Conservation (phyloP, 139 green algal genomes). For the Picochlorum sp. region DNA sequence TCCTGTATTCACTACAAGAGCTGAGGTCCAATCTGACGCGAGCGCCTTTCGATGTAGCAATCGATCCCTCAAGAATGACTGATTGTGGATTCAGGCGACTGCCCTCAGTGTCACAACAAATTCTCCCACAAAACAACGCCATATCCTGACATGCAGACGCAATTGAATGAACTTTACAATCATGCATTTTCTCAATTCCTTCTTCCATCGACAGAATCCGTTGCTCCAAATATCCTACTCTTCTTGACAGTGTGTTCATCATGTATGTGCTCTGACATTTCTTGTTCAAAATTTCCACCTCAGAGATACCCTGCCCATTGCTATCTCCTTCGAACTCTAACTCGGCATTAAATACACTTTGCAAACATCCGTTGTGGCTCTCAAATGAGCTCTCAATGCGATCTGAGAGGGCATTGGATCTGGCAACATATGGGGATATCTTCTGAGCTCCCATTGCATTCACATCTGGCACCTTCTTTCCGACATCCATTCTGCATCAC, state of each 20-base stretch:
- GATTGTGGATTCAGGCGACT: constrained; percentile 53
- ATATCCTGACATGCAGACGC: constrained; percentile 39
- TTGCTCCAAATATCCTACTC: constrained; percentile 25
- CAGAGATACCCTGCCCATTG: background rate
- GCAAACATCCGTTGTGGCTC: background rate
- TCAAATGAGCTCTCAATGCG: background rate
- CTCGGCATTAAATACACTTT: background rate
- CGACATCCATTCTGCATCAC: no score
- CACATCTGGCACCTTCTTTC: background rate
- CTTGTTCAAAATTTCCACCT: background rate
- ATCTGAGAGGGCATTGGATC: background rate
- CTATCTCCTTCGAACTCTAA: background rate
- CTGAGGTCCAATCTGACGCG: constrained; percentile 62
- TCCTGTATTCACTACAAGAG: constrained; percentile 33
- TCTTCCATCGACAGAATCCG: constrained; percentile 30
- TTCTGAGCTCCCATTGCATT: background rate
- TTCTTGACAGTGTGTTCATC: background rate
- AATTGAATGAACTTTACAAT: constrained; percentile 19
- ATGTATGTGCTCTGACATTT: constrained; percentile 2
- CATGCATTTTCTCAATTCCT: constrained; percentile 8
- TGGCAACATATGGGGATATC: constrained; percentile 26
- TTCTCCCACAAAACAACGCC: constrained; percentile 54
- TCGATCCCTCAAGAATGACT: constrained; percentile 68
- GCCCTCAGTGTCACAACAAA: constrained; percentile 51
- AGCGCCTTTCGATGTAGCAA: constrained; percentile 39